phyloP scores from a whole-genome alignment of 331 rosid species.

The Phaseolus coccineus region DNA sequence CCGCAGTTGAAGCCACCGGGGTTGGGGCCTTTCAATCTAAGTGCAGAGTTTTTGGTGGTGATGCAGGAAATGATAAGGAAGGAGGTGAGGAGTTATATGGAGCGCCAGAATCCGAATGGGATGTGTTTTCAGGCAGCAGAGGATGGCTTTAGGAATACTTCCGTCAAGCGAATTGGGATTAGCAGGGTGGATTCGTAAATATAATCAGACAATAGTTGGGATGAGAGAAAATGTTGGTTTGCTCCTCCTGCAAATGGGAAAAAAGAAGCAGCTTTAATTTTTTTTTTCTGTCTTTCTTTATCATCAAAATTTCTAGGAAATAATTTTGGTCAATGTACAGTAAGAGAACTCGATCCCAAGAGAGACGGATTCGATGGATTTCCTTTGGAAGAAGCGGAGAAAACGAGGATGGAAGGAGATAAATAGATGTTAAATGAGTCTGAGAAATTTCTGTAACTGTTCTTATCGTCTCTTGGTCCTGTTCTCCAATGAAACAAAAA shows the following conservation, averaged over 20 bases:
- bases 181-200: conserved; percentile 71
- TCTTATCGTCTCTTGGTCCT: conserved; percentile 30
- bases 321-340: conserved; percentile 79
- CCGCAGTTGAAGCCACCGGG: conserved; percentile 26
- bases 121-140: conserved; percentile 46
- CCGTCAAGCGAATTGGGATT: conserved; percentile 66
- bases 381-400: conserved; percentile 21
- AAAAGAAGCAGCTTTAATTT: conserved; percentile 5
- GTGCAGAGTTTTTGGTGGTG: conserved; percentile 71
- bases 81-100: conserved; percentile 91
- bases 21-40: conserved; percentile 52
- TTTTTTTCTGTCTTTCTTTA: not conserved
- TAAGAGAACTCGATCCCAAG: conserved; percentile 36
- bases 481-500: conserved; percentile 37
- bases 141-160: conserved; percentile 68
- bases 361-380: conserved; percentile 20
- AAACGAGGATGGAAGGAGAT: not conserved
- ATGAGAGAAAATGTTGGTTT: not conserved
- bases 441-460: conserved; percentile 25
- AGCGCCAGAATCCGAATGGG: conserved; percentile 62
- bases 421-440: not conserved
- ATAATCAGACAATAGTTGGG: not conserved
- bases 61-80: conserved; percentile 93
- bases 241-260: not conserved
- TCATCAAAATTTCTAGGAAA: conserved; percentile 46